These are phyloP conservation scores for Wallacemonas sp. DNA, from an alignment of 208 protist species.

Conservation along the genomic window DNA sequence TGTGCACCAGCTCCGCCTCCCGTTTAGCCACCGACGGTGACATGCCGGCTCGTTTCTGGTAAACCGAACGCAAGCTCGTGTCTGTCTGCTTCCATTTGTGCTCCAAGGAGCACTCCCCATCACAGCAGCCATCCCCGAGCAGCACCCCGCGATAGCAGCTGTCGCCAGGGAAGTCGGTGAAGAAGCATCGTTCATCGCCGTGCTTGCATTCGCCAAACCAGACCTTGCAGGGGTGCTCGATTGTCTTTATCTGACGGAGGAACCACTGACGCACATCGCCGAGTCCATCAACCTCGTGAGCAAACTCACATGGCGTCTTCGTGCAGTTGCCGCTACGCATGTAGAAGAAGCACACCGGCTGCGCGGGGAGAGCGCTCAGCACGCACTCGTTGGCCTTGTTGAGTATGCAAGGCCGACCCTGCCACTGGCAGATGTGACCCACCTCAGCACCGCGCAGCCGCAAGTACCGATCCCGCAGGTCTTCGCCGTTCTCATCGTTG, in stretches of 20 bases:
- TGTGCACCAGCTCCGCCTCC: background rate
- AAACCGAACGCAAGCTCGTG: background rate
- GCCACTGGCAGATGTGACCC: too few species aligned
- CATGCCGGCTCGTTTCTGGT: background rate
- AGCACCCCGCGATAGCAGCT: background rate
- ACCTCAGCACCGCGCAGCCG: too few species aligned
- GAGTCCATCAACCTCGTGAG: background rate
- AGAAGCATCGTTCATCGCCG: background rate
- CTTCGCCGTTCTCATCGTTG: background rate
- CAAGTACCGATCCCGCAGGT: too few species aligned
- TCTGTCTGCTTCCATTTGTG: background rate
- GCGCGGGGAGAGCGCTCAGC: too few species aligned
- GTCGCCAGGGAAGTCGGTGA: background rate
- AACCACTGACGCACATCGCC: background rate
- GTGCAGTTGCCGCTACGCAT: too few species aligned
- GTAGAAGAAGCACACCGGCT: too few species aligned
- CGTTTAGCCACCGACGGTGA: too few species aligned
- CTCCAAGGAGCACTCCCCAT: too few species aligned
- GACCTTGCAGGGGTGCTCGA: background rate
- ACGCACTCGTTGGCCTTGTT: too few species aligned
- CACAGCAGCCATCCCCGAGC: too few species aligned
- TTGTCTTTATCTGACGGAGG: background rate
- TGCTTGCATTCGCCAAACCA: too few species aligned
- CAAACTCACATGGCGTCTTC: background rate
- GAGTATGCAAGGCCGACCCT: too few species aligned